Evolutionary conservation across 805 yeast genomes (phyloP).

Genomic region (Millerozyma acaciae): DNA sequence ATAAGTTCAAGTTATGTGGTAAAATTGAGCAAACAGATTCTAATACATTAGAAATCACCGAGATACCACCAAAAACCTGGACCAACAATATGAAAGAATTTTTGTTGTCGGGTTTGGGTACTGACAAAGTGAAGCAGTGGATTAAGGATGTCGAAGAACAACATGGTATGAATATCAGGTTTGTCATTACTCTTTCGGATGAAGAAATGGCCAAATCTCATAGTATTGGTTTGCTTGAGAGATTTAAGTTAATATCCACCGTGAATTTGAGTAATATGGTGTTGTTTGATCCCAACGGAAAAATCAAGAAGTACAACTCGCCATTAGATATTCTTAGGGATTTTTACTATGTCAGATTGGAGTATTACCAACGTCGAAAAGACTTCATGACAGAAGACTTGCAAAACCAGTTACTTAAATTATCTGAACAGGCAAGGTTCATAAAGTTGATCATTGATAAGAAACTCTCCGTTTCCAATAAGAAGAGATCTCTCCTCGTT

Average conservation of each 20-base stretch:
- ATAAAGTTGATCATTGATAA: conserved; percentile 84
- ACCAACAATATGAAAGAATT: conserved; percentile 86
- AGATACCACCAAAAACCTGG: conserved; percentile 91
- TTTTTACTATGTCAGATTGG: conserved; percentile 81
- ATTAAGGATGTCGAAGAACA: conserved; percentile 94
- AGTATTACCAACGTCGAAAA: conserved; percentile 86
- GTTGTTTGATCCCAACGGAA: conserved; percentile 86
- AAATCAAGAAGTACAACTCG: conserved; percentile 75
- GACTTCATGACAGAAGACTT: conserved; percentile 68
- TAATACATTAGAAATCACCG: conserved; percentile 81
- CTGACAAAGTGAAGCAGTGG: conserved; percentile 75
- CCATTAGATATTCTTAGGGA: conserved; percentile 78
- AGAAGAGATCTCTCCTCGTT: conserved; percentile 61
- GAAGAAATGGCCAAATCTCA: conserved; percentile 83
- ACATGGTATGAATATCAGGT: conserved; percentile 77
- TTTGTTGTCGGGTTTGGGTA: conserved; percentile 71
- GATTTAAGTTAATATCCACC: conserved; percentile 72
- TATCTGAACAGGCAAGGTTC: conserved; percentile 83
- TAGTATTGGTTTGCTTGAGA: conserved; percentile 72
- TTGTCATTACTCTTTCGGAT: conserved; percentile 66
- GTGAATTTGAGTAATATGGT: conserved; percentile 85
- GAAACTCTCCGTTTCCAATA: conserved; percentile 67
- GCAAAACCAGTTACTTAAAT: conserved; percentile 69
- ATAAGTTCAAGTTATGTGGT: conserved; percentile 75
- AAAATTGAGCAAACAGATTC: conserved; percentile 76